Conservation (phyloP, 2,329 filamentous ascomycete genomes). For the Colletotrichum neosansevieriae region DNA sequence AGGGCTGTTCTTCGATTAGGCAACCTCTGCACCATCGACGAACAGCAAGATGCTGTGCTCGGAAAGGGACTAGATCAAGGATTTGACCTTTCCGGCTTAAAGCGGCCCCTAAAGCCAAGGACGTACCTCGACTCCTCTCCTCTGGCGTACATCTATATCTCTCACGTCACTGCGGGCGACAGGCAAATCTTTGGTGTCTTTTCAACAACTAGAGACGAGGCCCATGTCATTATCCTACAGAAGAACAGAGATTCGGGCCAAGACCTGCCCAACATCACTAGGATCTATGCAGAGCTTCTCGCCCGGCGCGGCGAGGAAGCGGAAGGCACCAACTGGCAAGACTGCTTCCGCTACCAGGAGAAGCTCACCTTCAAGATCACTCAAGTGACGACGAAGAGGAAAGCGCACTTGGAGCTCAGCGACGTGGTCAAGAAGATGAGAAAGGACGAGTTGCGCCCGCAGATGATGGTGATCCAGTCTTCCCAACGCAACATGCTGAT, state of each 20-base stretch:
- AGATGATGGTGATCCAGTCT: constrained; percentile 91
- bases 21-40: constrained; percentile 92
- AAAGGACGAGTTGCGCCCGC: constrained; percentile 83
- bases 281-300: constrained; percentile 85
- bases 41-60: constrained; percentile 88
- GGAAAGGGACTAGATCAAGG: constrained; percentile 94
- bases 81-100: constrained; percentile 85
- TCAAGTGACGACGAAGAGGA: constrained; percentile 89
- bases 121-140: constrained; percentile 81
- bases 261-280: constrained; percentile 89
- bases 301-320: constrained; percentile 74
- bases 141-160: constrained; percentile 89
- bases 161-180: constrained; percentile 91
- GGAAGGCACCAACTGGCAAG: constrained; percentile 79
- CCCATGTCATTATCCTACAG: constrained; percentile 89
- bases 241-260: constrained; percentile 81
- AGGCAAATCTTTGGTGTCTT: constrained; percentile 94
- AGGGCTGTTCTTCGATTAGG: constrained; percentile 91
- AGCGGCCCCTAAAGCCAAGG: constrained; percentile 71
- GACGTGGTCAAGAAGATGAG: constrained; percentile 92
- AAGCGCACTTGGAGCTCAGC: constrained; percentile 87
- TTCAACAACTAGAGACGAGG: constrained; percentile 83
- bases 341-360: constrained; percentile 88
- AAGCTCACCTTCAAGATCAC: constrained; percentile 86
- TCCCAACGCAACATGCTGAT: constrained; percentile 83